Conservation (phyloP, 2,329 filamentous ascomycete species). For the Sarocladium oryzae region DNA sequence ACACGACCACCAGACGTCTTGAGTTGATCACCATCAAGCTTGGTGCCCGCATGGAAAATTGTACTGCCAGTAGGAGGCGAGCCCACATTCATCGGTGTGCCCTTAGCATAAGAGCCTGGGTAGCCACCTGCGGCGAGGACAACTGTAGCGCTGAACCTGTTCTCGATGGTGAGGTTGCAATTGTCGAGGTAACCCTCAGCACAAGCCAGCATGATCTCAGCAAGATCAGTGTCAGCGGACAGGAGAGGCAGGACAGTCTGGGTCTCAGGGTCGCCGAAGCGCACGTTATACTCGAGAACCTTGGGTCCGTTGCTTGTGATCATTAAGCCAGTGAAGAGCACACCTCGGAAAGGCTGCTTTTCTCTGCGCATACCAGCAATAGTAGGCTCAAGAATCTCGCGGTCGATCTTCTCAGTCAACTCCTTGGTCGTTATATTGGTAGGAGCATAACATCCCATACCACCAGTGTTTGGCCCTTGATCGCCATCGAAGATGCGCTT, state of each 20-base stretch:
- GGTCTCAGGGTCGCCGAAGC: constrained; percentile 88
- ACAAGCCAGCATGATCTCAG: constrained; percentile 82
- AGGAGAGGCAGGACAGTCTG: constrained; percentile 79
- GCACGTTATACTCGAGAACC: constrained; percentile 87
- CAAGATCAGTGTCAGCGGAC: constrained; percentile 72
- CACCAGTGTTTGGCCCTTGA: constrained; percentile 86
- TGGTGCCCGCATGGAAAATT: constrained; percentile 92
- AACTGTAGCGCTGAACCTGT: constrained; percentile 77
- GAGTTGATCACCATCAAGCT: constrained; percentile 54
- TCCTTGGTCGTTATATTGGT: constrained; percentile 71
- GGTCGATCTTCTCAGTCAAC: constrained; percentile 69
- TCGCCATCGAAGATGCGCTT: constrained; percentile 92
- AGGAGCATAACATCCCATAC: constrained; percentile 97
- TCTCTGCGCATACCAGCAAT: constrained; percentile 83
- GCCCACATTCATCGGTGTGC: constrained; percentile 50
- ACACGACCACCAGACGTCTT: constrained; percentile 82
- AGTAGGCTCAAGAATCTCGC: constrained; percentile 80
- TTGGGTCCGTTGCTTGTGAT: constrained; percentile 76
- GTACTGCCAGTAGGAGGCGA: constrained; percentile 42
- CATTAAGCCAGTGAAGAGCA: constrained; percentile 89
- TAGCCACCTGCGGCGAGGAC: constrained; percentile 93
- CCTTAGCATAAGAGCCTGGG: constrained; percentile 78
- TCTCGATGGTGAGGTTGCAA: constrained; percentile 60
- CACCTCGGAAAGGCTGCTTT: constrained; percentile 64
- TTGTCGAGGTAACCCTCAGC: constrained; percentile 66